Percentiles rank a stretch among this genome's conserved stretches.
Evolutionary conservation across 2,329 filamentous ascomycete genomes (phyloP).

Genomic region (Colletotrichum paranaense): DNA sequence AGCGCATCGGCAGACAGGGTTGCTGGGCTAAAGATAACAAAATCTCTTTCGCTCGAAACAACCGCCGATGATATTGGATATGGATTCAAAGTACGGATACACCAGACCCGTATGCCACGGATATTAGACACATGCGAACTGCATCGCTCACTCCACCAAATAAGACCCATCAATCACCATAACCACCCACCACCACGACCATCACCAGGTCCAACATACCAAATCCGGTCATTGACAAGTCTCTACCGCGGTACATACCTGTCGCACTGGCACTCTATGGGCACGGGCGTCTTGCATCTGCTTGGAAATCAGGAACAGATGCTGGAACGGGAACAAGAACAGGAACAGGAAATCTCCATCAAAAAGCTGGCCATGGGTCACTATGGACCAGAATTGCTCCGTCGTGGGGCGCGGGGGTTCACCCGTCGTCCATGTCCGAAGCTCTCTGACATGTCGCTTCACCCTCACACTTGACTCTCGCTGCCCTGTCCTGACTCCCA

Average conservation of each 20-base stretch:
- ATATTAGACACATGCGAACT: constrained; percentile 30
- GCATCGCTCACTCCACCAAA: constrained; percentile 20
- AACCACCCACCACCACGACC: constrained; percentile 8
- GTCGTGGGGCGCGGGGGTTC: constrained; percentile 25
- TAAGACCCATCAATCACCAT: constrained; percentile 18
- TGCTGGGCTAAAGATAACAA: constrained; percentile 23
- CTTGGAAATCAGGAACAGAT: constrained; percentile 27
- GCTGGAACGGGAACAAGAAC: constrained; percentile 10
- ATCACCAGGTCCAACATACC: constrained; percentile 7
- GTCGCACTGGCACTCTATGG: constrained; percentile 14
- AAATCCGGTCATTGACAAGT: constrained; percentile 19
- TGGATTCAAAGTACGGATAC: neutral
- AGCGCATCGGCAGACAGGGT: constrained; percentile 16
- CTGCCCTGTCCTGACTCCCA: neutral
- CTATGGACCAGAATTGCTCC: constrained; percentile 14
- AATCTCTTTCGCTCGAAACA: constrained; percentile 3
- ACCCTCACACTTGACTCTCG: too few species aligned
- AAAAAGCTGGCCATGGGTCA: neutral
- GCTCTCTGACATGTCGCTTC: neutral
- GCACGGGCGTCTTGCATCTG: constrained; percentile 21
- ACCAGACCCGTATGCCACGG: constrained; percentile 7
- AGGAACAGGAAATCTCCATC: neutral
- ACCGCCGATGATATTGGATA: constrained; percentile 22
- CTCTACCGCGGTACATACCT: constrained; percentile 23
- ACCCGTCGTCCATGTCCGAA: constrained; percentile 1